phyloP scores from a whole-genome alignment of 805 yeast genomes.

The Myxozyma neotropica region DNA sequence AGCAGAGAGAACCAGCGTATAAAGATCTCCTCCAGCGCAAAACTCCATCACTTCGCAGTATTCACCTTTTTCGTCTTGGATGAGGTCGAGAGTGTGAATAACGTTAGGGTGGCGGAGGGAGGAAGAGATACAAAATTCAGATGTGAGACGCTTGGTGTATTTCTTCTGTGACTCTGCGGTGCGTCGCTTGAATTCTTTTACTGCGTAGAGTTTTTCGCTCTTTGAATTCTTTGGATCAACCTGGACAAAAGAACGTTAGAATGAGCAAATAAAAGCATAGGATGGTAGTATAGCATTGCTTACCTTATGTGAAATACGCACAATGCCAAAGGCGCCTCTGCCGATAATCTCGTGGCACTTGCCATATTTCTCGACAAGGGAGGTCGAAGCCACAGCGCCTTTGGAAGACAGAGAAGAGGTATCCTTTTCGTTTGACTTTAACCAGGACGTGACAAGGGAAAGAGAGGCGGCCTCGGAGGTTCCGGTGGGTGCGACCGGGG shows the following conservation, averaged over 20 bases:
- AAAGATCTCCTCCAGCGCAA: conserved; percentile 84
- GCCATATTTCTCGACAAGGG: conserved; percentile 88
- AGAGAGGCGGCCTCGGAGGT: conserved; percentile 19
- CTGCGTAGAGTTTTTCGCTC: conserved; percentile 61
- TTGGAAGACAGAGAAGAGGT: conserved; percentile 34
- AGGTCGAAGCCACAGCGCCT: conserved; percentile 42
- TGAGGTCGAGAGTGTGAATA: conserved; percentile 74
- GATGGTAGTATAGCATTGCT: not conserved
- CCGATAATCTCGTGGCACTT: conserved; percentile 94
- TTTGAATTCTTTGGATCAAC: conserved; percentile 46
- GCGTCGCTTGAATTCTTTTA: conserved; percentile 70
- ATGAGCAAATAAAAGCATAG: not conserved
- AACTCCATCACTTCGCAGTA: conserved; percentile 94
- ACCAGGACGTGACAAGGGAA: conserved; percentile 33
- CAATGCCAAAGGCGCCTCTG: conserved; percentile 87
- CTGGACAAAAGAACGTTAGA: not conserved
- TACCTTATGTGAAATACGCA: conserved; percentile 73
- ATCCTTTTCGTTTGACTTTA: conserved; percentile 39
- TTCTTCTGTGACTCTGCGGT: conserved; percentile 58
- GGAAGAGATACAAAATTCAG: conserved; percentile 87
- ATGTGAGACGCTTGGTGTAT: conserved; percentile 73
- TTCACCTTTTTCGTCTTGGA: conserved; percentile 72
- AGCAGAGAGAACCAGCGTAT: conserved; percentile 57
- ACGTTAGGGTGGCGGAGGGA: conserved; percentile 76
- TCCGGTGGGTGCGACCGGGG: conserved; percentile 14